phyloP scores from a whole-genome alignment of 2,329 filamentous ascomycete species.

The Phyllosticta citribraziliensis region DNA sequence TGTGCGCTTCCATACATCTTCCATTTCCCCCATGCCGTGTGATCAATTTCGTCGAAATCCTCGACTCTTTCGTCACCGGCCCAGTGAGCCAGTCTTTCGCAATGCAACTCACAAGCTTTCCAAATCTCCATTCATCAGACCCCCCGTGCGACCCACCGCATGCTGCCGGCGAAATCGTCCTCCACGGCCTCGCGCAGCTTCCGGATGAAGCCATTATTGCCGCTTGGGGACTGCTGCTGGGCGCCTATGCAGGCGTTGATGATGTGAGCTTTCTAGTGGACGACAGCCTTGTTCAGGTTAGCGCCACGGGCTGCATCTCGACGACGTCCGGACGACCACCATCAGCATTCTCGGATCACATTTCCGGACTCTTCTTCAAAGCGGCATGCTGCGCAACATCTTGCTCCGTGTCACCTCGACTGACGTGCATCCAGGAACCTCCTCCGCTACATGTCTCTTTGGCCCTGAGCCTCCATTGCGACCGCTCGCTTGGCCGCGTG shows the following conservation, averaged over 20 bases:
- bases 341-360: background rate
- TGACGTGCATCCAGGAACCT: constrained; percentile 2
- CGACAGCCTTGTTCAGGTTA: constrained; percentile 6
- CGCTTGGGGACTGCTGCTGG: constrained; percentile 13
- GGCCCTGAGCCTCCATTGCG: constrained; percentile 5
- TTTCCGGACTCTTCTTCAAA: constrained; percentile 9
- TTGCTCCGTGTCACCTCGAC: background rate
- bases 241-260: constrained; percentile 12
- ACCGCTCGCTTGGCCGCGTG: constrained; percentile 1
- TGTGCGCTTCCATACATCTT: background rate
- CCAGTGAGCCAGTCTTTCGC: background rate
- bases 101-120: constrained; percentile 9
- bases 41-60: background rate
- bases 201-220: constrained; percentile 11
- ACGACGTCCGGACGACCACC: constrained; percentile 1
- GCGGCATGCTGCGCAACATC: constrained; percentile 2
- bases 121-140: constrained; percentile 1
- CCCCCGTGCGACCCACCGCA: background rate
- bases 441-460: background rate
- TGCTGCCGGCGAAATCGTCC: constrained; percentile 1
- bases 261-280: constrained; percentile 11
- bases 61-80: background rate
- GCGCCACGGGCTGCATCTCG: constrained; percentile 6
- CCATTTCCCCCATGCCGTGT: background rate
- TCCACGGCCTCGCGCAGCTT: background rate